Evolutionary conservation across 140 eudicot genomes (phyloP).

Genomic region (Bidens hawaiensis): DNA sequence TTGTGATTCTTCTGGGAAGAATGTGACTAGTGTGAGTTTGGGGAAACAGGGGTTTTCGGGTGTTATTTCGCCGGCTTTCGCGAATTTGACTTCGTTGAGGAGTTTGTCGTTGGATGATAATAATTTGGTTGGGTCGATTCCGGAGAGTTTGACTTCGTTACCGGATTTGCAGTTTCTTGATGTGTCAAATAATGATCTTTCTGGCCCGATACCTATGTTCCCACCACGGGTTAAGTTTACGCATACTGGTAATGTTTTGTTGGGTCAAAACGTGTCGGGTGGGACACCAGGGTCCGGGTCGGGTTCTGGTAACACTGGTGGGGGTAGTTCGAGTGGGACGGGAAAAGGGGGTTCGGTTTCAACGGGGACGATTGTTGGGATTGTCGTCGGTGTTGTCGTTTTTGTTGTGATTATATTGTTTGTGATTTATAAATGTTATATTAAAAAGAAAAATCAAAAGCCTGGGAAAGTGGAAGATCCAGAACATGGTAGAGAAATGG

Average conservation of each 20-base stretch:
- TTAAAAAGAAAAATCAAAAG: constrained; percentile 19
- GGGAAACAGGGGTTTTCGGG: constrained; percentile 46
- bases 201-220: constrained; percentile 39
- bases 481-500: constrained; percentile 46
- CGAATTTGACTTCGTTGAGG: constrained; percentile 41
- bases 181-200: constrained; percentile 53
- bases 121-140: constrained; percentile 42
- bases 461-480: constrained; percentile 43
- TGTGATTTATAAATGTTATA: constrained; percentile 21
- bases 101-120: constrained; percentile 46
- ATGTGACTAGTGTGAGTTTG: constrained; percentile 36
- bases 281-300: constrained; percentile 18
- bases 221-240: constrained; percentile 28
- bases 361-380: constrained; percentile 33
- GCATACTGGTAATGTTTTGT: constrained; percentile 32
- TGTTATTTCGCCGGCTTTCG: constrained; percentile 48
- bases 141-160: constrained; percentile 31
- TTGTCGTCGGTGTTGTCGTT: constrained; percentile 25
- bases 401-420: constrained; percentile 18
- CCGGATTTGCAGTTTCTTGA: constrained; percentile 40
- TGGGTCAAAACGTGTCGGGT: constrained; percentile 40
- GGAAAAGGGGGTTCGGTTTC: constrained; percentile 13
- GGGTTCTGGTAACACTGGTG: constrained; percentile 9
- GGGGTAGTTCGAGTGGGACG: neutral
- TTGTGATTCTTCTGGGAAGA: constrained; percentile 38